Conservation (phyloP, 352 stramenopile genomes). For the Phytophthora fragariaefolia region DNA sequence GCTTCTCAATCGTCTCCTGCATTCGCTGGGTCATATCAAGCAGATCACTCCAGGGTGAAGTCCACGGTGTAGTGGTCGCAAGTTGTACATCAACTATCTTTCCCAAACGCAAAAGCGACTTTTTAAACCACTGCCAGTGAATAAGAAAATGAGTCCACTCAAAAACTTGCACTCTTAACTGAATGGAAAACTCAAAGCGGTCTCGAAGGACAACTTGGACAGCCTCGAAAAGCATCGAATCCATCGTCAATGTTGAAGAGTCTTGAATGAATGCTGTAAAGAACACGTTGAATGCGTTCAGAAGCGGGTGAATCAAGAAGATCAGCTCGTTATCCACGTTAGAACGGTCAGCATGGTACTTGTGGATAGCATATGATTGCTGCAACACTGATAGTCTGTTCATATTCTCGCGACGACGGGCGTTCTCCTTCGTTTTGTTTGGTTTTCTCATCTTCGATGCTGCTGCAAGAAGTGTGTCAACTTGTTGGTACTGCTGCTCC, state of each 20-base stretch:
- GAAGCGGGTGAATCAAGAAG: conserved; percentile 75
- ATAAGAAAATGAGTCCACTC: conserved; percentile 88
- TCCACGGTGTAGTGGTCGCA: conserved; percentile 22
- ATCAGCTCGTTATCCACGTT: conserved; percentile 77
- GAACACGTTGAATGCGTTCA: conserved; percentile 68
- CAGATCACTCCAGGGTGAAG: conserved; percentile 48
- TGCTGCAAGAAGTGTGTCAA: conserved; percentile 49
- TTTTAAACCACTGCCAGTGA: conserved; percentile 82
- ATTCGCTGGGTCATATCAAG: conserved; percentile 79
- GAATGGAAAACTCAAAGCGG: conserved; percentile 83
- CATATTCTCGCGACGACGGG: conserved; percentile 35
- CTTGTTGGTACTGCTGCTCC: conserved; percentile 61
- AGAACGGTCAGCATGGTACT: conserved; percentile 75
- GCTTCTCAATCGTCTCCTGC: conserved; percentile 69
- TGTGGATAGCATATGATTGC: conserved; percentile 85
- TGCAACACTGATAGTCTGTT: conserved; percentile 71
- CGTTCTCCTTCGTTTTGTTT: conserved; percentile 28
- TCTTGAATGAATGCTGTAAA: conserved; percentile 35
- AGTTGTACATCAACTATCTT: conserved; percentile 29
- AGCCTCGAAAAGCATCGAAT: conserved; percentile 23
- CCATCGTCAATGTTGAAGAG: conserved; percentile 2
- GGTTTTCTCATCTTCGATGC: conserved; percentile 19
- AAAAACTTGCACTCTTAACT: conserved; percentile 56
- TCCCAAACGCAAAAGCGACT: conserved; percentile 53
- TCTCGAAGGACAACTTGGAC: conserved; percentile 59